Evolutionary conservation across 2,329 filamentous ascomycete species (phyloP), one percentile per base, ranked within the genome.

Genomic region (Aspergillus ochraceus): DNA sequence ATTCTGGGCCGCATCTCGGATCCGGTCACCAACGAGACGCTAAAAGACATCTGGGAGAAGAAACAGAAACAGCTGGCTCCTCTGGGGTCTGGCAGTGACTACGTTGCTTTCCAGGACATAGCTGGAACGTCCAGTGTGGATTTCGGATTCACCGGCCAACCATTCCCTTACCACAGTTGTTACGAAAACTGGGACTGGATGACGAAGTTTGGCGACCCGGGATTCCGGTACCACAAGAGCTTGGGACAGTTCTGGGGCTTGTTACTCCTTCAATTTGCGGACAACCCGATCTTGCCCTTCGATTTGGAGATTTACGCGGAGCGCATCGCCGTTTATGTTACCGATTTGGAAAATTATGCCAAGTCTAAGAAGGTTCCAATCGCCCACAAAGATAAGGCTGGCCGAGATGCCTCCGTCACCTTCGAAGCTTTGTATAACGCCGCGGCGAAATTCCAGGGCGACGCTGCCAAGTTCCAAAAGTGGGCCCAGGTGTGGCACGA

Each of bases 171-270:
- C 54, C 88, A 92, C 75, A 93, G 90, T 61, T 95, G 90, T 76
- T 96, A 96, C 76, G 94, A 98, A 71, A 96, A 88, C 56, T 93
- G 90, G 68, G 89, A 92, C 49, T 94, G 92, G 88, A 91, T 98
- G 84, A 81, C 88, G 26, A 84, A 83, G 42, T 86, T 90, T 60
- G 88, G 90, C 22, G 95, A 99, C 72, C 92, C 92, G 0, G 88
- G 85, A 1, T 97, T 97, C 70, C 76, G 83, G 11, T 95, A 96
- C 71, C 95, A 98, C 77, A 84, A 83, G 46, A 77, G 90, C 6
- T 84, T 98, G 60, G 91, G 87, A 11, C 88, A 97, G 75, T 81
- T 98, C 46, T 88, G 91, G 76, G 87, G 87, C 1, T 81, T 98
- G 3, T 80, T 98, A n/a, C 84, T 95, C 55, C 85, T 97, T 20